Conservation (phyloP, 2,329 filamentous ascomycete species). For the Graphium sp. region DNA sequence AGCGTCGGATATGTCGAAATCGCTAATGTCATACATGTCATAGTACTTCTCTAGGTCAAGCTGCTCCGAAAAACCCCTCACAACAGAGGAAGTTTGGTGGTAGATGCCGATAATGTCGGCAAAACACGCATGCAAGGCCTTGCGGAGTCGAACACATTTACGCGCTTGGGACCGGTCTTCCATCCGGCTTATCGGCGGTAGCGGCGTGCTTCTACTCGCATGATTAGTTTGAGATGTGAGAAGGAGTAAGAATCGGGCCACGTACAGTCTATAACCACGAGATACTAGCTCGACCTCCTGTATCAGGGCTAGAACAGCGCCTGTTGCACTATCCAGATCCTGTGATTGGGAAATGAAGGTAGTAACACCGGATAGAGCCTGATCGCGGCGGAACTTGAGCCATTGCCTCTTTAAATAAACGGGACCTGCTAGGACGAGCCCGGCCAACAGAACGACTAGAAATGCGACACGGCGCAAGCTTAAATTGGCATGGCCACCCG, state of each 20-base stretch:
- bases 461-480: slow-evolving; percentile 39
- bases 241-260: slow-evolving; percentile 5
- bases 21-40: slow-evolving; percentile 70
- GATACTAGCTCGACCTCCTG: slow-evolving; percentile 95
- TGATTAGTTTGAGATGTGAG: slow-evolving; percentile 6
- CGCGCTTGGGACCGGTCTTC: slow-evolving; percentile 68
- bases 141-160: slow-evolving; percentile 66
- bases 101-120: slow-evolving; percentile 55
- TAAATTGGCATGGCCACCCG: slow-evolving; percentile 22
- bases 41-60: slow-evolving; percentile 82
- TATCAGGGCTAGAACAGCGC: slow-evolving; percentile 63
- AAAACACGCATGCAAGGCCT: slow-evolving; percentile 55
- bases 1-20: slow-evolving; percentile 56
- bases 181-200: slow-evolving; percentile 82
- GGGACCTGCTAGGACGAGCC: slow-evolving; percentile 40
- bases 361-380: slow-evolving; percentile 53
- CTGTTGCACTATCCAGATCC: slow-evolving; percentile 61
- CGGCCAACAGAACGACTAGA: slow-evolving; percentile 32
- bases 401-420: slow-evolving; percentile 64
- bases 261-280: slow-evolving; percentile 70
- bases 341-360: slow-evolving; percentile 59
- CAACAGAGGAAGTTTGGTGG: slow-evolving; percentile 47
- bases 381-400: slow-evolving; percentile 60
- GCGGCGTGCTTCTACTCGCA: slow-evolving; percentile 55
- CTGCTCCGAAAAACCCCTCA: slow-evolving; percentile 61